phyloP scores from a whole-genome alignment of 2,329 filamentous ascomycete genomes.

The Chalara sp. region DNA sequence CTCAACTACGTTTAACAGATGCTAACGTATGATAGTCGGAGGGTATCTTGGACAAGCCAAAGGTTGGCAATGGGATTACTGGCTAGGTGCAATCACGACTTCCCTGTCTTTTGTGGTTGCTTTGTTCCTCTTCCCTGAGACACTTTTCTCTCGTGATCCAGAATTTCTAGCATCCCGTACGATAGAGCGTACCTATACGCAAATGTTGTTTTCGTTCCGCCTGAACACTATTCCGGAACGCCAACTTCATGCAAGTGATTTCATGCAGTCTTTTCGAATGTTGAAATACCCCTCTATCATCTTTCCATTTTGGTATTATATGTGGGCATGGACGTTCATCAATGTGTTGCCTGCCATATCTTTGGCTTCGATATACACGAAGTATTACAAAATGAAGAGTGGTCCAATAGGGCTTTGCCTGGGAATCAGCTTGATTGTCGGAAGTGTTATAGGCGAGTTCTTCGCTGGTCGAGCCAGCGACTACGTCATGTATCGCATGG shows the following conservation, averaged over 20 bases:
- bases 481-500: slow-evolving; percentile 16
- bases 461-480: slow-evolving; percentile 21
- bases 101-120: slow-evolving; percentile 17
- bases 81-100: slow-evolving; percentile 21
- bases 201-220: slow-evolving; percentile 20
- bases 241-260: slow-evolving; percentile 18
- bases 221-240: slow-evolving; percentile 21
- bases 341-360: slow-evolving; percentile 23
- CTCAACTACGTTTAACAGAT: too few species aligned
- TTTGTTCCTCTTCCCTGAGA: slow-evolving; percentile 25
- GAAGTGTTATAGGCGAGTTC: slow-evolving; percentile 20
- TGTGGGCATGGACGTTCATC: slow-evolving; percentile 23
- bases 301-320: slow-evolving; percentile 25
- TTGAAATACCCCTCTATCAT: slow-evolving; percentile 22
- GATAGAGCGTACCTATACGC: slow-evolving; percentile 16
- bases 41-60: slow-evolving; percentile 21
- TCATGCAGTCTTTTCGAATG: slow-evolving; percentile 22
- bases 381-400: slow-evolving; percentile 16
- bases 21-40: slow-evolving; percentile 13
- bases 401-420: slow-evolving; percentile 23
- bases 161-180: slow-evolving; percentile 15
- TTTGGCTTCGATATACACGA: slow-evolving; percentile 20
- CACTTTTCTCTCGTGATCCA: slow-evolving; percentile 23
- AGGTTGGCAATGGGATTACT: slow-evolving; percentile 27
- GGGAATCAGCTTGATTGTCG: slow-evolving; percentile 19